phyloP scores from a whole-genome alignment of 495 filamentous ascomycete species.

The Lentithecium fluviatile region DNA sequence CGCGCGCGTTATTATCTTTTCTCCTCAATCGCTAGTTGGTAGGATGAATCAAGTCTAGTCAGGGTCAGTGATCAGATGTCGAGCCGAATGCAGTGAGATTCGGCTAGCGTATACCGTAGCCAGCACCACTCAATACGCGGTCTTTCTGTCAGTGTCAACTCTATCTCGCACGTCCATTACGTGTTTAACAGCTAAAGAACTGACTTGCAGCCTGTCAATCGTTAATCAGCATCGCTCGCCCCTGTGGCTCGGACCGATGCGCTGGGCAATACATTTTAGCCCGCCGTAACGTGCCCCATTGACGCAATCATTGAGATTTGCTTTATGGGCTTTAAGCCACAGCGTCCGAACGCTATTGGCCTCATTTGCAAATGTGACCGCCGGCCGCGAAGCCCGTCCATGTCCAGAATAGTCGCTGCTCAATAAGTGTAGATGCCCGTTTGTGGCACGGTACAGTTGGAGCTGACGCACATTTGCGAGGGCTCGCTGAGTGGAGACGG shows the following conservation, averaged over 20 bases:
- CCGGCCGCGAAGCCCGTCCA: background rate
- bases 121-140: conserved; percentile 9
- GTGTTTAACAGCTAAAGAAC: background rate
- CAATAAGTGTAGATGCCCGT: no score
- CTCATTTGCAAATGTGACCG: background rate
- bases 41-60: no score
- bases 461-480: background rate
- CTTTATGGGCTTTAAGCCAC: background rate
- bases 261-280: background rate
- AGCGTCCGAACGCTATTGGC: background rate
- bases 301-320: no score
- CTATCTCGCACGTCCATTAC: conserved; percentile 6
- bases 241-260: background rate
- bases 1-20: background rate
- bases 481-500: background rate
- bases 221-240: background rate
- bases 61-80: background rate
- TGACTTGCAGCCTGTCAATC: conserved; percentile 1
- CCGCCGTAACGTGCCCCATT: background rate
- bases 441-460: no score
- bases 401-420: no score
- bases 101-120: background rate
- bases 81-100: background rate
- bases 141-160: conserved; percentile 11
- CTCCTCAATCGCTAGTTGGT: no score